Evolutionary conservation across 805 yeast genomes (phyloP).

Genomic region (Candida chauliodis): DNA sequence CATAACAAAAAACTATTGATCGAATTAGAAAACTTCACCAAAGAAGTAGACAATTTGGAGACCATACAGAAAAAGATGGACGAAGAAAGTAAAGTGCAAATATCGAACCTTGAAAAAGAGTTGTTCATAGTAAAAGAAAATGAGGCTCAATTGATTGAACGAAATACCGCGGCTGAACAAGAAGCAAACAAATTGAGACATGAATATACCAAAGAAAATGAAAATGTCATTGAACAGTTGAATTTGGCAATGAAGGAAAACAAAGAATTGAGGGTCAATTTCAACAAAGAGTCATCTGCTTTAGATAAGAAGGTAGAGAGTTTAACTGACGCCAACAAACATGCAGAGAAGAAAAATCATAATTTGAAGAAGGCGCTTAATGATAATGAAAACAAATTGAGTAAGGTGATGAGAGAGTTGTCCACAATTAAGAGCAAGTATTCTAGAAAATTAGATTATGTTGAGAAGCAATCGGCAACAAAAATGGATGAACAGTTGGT

Average conservation of each 20-base stretch:
- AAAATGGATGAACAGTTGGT: constrained; percentile 4
- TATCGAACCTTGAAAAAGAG: not conserved
- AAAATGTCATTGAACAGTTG: not conserved
- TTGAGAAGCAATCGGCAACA: constrained; percentile 2
- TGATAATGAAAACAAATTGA: not conserved
- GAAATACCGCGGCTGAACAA: not conserved
- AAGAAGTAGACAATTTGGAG: not conserved
- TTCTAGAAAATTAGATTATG: constrained; percentile 2
- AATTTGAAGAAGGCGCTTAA: not conserved
- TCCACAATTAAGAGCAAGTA: constrained; percentile 3
- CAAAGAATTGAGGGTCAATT: not conserved
- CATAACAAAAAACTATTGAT: not conserved
- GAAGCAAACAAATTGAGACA: not conserved
- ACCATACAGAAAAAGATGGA: not conserved
- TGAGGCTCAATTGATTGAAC: constrained; percentile 1
- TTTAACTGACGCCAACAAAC: not conserved
- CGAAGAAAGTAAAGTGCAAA: not conserved
- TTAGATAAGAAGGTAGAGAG: not conserved
- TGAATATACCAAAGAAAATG: too few species aligned
- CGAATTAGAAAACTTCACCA: not conserved
- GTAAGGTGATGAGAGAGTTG: not conserved
- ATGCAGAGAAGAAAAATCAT: constrained; percentile 2
- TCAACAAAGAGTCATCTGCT: not conserved
- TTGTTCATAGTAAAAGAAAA: constrained; percentile 2
- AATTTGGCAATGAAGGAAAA: not conserved